phyloP scores from a whole-genome alignment of 2,329 filamentous ascomycete species.

The Alternaria conjuncta region DNA sequence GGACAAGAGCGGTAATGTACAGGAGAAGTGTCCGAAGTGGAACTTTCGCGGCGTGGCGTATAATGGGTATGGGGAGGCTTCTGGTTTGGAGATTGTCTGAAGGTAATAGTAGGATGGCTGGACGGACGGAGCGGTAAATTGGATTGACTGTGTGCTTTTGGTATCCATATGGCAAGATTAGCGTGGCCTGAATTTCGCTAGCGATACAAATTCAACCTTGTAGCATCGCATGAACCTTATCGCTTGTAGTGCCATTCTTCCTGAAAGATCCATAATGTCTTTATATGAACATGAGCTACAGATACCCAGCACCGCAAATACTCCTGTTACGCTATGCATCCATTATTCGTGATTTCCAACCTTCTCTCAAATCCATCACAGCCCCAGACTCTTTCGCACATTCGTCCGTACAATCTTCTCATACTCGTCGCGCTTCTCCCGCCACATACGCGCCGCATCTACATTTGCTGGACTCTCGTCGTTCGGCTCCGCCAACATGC shows the following conservation, averaged over 20 bases:
- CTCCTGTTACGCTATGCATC: conserved; percentile 22
- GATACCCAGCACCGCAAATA: neutral
- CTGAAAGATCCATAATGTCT: neutral
- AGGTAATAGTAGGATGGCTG: neutral
- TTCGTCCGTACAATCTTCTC: conserved; percentile 73
- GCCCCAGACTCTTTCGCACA: conserved; percentile 46
- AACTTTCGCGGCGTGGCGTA: conserved; percentile 67
- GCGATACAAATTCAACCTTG: neutral
- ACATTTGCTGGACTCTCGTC: conserved; percentile 95
- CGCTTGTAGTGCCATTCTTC: neutral
- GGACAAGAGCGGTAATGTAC: conserved; percentile 60
- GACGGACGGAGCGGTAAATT: too few relatives aligned
- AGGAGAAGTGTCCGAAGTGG: conserved; percentile 59
- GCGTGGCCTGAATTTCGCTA: neutral
- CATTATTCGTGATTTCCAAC: neutral
- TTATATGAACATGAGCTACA: neutral
- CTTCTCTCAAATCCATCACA: conserved; percentile 23
- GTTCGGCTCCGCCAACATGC: conserved; percentile 89
- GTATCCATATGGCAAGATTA: neutral
- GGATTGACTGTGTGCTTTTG: neutral
- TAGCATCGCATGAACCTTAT: neutral
- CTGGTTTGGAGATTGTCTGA: conserved; percentile 55
- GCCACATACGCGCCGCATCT: conserved; percentile 86
- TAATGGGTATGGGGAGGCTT: conserved; percentile 64
- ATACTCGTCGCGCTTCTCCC: conserved; percentile 81